phyloP scores from a whole-genome alignment of 306 rosid species.

The Cucurbita pepo region DNA sequence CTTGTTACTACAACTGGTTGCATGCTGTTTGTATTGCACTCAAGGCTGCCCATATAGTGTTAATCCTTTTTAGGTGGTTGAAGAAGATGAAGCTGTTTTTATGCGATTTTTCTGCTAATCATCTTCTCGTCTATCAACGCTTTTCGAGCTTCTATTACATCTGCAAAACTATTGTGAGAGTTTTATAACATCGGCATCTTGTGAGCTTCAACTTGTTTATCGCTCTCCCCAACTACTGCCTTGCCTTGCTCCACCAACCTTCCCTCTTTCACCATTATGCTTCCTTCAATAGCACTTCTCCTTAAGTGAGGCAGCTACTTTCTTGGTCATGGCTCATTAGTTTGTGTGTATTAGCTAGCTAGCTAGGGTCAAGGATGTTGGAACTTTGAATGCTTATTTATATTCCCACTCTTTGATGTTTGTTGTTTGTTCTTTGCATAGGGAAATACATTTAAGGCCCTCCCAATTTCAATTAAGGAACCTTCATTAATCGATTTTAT shows the following conservation, averaged over 20 bases:
- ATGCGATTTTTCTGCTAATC: constrained; percentile 17
- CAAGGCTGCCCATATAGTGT: constrained; percentile 19
- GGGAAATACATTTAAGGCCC: neutral
- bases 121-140: constrained; percentile 9
- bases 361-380: neutral
- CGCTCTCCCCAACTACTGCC: neutral
- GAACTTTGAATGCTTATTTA: neutral
- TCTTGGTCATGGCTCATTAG: neutral
- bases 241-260: neutral
- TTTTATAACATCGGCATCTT: neutral
- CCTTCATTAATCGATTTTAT: neutral
- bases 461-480: neutral
- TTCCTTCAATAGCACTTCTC: neutral
- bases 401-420: neutral
- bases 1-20: constrained; percentile 50
- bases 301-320: neutral
- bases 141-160: neutral
- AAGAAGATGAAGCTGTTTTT: constrained; percentile 24
- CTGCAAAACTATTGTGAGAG: neutral
- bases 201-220: constrained; percentile 1
- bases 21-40: constrained; percentile 12
- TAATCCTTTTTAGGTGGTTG: constrained; percentile 24
- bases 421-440: neutral
- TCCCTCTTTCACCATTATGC: neutral
- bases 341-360: neutral